phyloP scores from a whole-genome alignment of 345 rosid genomes.

The Lagerstroemia speciosa region DNA sequence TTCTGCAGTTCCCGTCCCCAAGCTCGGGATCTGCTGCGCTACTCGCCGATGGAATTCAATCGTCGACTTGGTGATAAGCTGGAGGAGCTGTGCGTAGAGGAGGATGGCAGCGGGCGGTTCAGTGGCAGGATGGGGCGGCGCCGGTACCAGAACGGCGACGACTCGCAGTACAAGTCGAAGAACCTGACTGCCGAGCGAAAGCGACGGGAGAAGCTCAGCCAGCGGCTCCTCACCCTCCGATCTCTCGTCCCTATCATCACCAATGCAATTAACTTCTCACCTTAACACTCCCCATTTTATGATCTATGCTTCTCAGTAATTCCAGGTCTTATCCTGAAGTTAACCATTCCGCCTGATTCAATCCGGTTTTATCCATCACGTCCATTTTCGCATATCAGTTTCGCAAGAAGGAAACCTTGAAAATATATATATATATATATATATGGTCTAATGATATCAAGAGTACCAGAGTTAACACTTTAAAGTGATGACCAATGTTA shows the following conservation, averaged over 20 bases:
- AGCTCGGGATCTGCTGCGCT: not conserved
- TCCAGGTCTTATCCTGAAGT: not conserved
- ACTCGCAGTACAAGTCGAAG: constrained; percentile 41
- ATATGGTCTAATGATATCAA: too few species aligned
- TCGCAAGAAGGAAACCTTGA: too few species aligned
- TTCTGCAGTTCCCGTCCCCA: not conserved
- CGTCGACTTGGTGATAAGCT: constrained; percentile 10
- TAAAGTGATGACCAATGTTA: too few species aligned
- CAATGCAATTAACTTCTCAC: constrained; percentile 26
- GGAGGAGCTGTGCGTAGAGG: constrained; percentile 12
- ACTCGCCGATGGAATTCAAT: not conserved
- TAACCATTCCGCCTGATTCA: not conserved
- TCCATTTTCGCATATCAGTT: too few species aligned
- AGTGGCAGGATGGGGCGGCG: constrained; percentile 21
- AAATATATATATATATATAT: too few species aligned
- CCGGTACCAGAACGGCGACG: constrained; percentile 20
- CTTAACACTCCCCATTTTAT: not conserved
- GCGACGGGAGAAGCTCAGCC: constrained; percentile 69
- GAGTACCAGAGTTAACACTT: too few species aligned
- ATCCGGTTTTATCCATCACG: too few species aligned
- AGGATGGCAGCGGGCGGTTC: constrained; percentile 1
- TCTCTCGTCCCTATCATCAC: constrained; percentile 79
- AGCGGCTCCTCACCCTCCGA: constrained; percentile 61
- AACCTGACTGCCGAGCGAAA: constrained; percentile 76
- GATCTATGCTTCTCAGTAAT: not conserved